These are phyloP conservation scores for Mycena vitilis DNA, from an alignment of 768 basidiomycete species.

Conservation along the genomic window DNA sequence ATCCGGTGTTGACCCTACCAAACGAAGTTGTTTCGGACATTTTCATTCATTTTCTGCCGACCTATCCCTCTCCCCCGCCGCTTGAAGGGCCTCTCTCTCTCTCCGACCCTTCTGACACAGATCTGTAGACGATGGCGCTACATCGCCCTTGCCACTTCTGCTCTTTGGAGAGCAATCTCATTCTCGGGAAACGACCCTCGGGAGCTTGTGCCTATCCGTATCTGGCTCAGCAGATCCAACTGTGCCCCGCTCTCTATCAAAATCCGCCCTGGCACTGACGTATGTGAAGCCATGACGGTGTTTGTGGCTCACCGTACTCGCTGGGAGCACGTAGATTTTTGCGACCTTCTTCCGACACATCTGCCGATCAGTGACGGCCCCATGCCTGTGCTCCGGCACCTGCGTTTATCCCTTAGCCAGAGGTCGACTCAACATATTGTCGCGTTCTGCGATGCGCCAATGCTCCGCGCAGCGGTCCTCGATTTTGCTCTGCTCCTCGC, in stretches of 20 bases:
- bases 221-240: background rate
- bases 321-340: background rate
- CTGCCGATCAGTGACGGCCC: background rate
- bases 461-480: background rate
- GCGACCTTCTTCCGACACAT: background rate
- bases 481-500: too few species aligned
- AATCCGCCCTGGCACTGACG: too few species aligned
- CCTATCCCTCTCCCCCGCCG: background rate
- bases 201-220: too few species aligned
- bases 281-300: background rate
- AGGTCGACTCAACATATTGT: too few species aligned
- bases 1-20: background rate
- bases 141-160: background rate
- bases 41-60: background rate
- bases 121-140: background rate
- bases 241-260: background rate
- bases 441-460: background rate
- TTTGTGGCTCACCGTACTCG: background rate
- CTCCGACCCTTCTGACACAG: background rate
- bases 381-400: background rate
- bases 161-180: background rate
- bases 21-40: background rate
- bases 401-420: background rate
- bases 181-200: background rate
- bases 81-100: background rate